These are phyloP conservation scores for Parastagonospora nodorum DNA, from an alignment of 2,329 filamentous ascomycete species.

Conservation along the genomic window DNA sequence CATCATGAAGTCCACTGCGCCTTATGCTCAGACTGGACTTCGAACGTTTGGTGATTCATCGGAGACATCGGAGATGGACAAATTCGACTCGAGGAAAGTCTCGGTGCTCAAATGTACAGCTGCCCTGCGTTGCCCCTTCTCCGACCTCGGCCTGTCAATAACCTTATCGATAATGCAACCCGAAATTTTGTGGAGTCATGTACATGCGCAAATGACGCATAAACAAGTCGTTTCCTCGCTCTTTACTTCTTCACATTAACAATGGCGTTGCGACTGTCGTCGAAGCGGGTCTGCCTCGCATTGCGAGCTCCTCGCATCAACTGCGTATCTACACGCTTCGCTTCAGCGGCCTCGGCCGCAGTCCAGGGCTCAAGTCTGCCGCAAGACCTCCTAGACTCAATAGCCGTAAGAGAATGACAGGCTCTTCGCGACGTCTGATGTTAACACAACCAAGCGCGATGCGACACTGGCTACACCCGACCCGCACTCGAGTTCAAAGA, in stretches of 20 bases:
- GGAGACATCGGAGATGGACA: no score
- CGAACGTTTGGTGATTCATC: neutral
- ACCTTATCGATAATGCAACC: slow-evolving; percentile 12
- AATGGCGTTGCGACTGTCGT: slow-evolving; percentile 42
- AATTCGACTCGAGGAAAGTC: neutral
- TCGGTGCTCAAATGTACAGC: neutral
- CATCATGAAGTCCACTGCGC: neutral
- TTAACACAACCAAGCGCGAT: slow-evolving; percentile 35
- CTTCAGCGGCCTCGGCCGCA: slow-evolving; percentile 46
- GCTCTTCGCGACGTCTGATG: neutral
- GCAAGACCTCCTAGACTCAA: slow-evolving; percentile 47
- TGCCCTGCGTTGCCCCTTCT: slow-evolving; percentile 1
- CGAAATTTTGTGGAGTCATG: slow-evolving; percentile 22
- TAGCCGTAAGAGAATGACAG: slow-evolving; percentile 38
- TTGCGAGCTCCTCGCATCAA: slow-evolving; percentile 32
- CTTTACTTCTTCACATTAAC: slow-evolving; percentile 6
- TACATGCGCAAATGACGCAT: slow-evolving; percentile 11
- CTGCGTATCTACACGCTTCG: slow-evolving; percentile 39
- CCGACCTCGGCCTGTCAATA: slow-evolving; percentile 23
- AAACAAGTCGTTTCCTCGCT: slow-evolving; percentile 6
- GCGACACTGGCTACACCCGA: slow-evolving; percentile 68
- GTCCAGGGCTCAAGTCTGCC: slow-evolving; percentile 48
- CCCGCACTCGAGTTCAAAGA: slow-evolving; percentile 73
- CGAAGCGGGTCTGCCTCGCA: slow-evolving; percentile 27
- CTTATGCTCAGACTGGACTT: neutral